These are phyloP conservation scores for Hanseniaspora occidentalis DNA, from an alignment of 805 yeast species.

Conservation along the genomic window DNA sequence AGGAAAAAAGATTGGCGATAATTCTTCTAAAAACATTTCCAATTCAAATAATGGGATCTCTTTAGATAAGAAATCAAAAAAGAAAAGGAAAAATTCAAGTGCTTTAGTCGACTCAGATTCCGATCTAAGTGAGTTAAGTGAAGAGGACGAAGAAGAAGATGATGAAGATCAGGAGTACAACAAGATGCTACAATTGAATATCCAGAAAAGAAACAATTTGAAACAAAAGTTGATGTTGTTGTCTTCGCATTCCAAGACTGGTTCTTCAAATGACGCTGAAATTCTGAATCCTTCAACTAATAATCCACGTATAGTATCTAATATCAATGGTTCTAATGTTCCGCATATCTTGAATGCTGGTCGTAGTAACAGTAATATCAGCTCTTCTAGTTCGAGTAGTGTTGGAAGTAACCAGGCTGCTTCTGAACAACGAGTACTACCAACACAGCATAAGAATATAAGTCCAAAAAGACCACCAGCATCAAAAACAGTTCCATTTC, in stretches of 20 bases:
- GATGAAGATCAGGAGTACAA: background rate
- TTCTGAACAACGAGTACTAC: no score
- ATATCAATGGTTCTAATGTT: no score
- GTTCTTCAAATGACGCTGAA: conserved; percentile 4
- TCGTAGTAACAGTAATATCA: no score
- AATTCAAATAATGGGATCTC: background rate
- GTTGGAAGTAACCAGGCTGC: no score
- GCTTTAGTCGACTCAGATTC: background rate
- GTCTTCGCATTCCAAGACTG: background rate
- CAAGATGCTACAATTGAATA: background rate
- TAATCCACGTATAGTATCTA: no score
- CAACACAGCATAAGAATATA: no score
- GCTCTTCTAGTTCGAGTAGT: no score
- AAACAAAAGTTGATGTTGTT: conserved; percentile 4
- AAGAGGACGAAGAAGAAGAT: conserved; percentile 1
- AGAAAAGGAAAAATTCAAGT: background rate
- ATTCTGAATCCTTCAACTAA: no score
- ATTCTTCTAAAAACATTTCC: conserved; percentile 32
- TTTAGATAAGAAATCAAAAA: background rate
- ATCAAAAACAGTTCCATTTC: conserved; percentile 3
- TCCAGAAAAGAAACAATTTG: conserved; percentile 7
- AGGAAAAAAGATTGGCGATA: conserved; percentile 11
- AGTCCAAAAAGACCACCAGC: no score
- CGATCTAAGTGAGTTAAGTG: background rate
- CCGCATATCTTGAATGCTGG: no score